Percentiles rank a stretch among this genome's conserved stretches.
Conservation (phyloP, 805 yeast species). For the Ogataea angusta region DNA sequence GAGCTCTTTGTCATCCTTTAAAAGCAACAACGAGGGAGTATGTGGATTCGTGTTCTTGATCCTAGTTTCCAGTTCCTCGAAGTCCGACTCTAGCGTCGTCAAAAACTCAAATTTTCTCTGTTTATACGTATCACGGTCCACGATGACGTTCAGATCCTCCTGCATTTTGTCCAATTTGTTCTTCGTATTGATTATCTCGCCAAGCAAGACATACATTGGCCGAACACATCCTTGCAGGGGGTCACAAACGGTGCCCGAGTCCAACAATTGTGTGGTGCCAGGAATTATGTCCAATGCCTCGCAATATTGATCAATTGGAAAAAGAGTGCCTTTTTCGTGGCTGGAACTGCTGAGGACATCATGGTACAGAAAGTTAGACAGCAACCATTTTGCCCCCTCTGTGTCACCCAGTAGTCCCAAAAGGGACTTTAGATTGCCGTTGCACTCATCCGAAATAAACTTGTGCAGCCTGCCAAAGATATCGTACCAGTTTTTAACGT, state of each 20-base stretch:
- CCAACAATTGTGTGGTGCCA: constrained; percentile 7
- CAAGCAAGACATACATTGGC: constrained; percentile 35
- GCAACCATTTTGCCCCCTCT: constrained; percentile 34
- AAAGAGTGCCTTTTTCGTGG: constrained; percentile 34
- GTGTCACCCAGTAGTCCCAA: constrained; percentile 23
- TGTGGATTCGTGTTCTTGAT: constrained; percentile 19
- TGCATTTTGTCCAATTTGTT: constrained; percentile 11
- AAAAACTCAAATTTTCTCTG: constrained; percentile 7
- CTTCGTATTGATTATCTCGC: constrained; percentile 34
- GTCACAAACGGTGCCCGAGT: constrained; percentile 25
- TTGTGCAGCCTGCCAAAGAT: constrained; percentile 18
- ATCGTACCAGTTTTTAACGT: constrained; percentile 21
- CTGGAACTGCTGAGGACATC: constrained; percentile 37
- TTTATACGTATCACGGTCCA: neutral
- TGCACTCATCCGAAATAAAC: constrained; percentile 20
- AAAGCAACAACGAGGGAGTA: constrained; percentile 11
- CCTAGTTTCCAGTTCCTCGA: constrained; percentile 9
- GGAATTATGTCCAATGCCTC: constrained; percentile 20
- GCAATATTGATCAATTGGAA: constrained; percentile 31
- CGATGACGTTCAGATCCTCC: neutral
- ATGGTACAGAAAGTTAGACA: constrained; percentile 36
- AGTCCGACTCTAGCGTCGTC: constrained; percentile 7
- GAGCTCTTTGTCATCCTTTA: constrained; percentile 25
- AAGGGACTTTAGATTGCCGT: constrained; percentile 28
- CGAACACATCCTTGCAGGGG: constrained; percentile 41